phyloP scores from a whole-genome alignment of 2,329 filamentous ascomycete species.

The Colletotrichum agaves region DNA sequence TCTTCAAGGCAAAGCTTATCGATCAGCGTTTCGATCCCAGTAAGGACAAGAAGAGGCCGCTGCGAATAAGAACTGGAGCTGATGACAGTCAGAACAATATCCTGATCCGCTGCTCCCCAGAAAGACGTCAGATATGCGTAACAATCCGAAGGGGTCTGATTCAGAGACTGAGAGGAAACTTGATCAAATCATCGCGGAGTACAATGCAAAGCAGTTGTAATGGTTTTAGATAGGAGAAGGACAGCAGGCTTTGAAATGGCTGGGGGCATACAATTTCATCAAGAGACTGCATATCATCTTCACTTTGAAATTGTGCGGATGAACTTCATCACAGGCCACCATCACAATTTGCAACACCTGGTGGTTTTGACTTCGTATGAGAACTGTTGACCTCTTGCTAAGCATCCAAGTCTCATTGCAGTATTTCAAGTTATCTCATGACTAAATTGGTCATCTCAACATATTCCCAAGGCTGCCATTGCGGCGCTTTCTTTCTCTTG shows the following conservation, averaged over 20 bases:
- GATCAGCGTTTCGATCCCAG: conserved; percentile 60
- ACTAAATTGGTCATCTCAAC: too few species aligned
- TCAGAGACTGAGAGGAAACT: conserved; percentile 54
- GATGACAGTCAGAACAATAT: conserved; percentile 49
- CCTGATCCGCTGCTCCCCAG: conserved; percentile 59
- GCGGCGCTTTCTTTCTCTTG: too few species aligned
- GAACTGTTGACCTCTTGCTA: too few species aligned
- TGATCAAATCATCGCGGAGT: conserved; percentile 46
- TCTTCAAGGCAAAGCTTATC: conserved; percentile 49
- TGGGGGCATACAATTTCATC: not conserved
- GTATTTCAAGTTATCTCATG: too few species aligned
- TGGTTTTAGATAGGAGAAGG: not conserved
- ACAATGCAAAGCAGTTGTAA: not conserved
- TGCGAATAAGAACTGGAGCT: too few species aligned
- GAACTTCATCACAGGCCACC: too few species aligned
- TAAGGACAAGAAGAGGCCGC: conserved; percentile 14
- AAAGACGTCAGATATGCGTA: conserved; percentile 44
- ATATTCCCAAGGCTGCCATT: too few species aligned
- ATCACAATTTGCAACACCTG: too few species aligned
- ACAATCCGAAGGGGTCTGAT: conserved; percentile 53
- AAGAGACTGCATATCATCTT: too few species aligned
- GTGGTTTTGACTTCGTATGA: too few species aligned
- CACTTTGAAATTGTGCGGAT: too few species aligned
- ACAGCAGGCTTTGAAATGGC: not conserved
- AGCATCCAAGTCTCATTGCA: too few species aligned